Percentiles rank a stretch among this genome's conserved stretches.
Conservation (phyloP, 2,329 filamentous ascomycete genomes). For the Dendrostoma leiphaemia region DNA sequence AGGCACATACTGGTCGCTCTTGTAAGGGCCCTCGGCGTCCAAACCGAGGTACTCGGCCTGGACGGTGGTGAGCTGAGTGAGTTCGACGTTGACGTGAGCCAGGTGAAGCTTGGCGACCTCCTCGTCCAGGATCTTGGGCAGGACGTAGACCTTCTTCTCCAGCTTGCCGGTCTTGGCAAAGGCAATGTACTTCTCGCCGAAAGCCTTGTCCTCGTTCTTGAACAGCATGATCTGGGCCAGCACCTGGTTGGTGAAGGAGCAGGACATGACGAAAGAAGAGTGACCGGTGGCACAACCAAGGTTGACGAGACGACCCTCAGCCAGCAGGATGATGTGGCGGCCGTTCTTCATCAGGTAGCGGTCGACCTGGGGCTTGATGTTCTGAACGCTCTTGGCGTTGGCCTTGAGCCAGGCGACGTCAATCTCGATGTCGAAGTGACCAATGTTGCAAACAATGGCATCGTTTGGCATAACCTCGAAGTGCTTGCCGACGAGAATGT, state of each 20-base stretch:
- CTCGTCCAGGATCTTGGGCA: conserved; percentile 99
- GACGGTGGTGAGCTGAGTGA: conserved; percentile 77
- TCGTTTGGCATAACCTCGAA: conserved; percentile 97
- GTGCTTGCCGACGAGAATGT: conserved; percentile 89
- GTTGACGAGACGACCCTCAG: conserved; percentile 98
- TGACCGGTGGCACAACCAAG: conserved; percentile 98
- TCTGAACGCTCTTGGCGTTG: conserved; percentile 89
- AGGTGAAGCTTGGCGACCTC: conserved; percentile 95
- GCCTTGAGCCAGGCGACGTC: conserved; percentile 99
- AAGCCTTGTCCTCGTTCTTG: conserved; percentile 86
- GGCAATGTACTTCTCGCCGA: conserved; percentile 92
- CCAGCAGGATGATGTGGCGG: conserved; percentile 96
- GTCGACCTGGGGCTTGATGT: conserved; percentile 99
- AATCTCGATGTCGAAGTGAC: conserved; percentile 99
- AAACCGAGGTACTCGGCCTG: conserved; percentile 96
- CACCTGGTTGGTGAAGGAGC: conserved; percentile 99
- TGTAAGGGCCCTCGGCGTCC: conserved; percentile 85
- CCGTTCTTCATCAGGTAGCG: conserved; percentile 92
- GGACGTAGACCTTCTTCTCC: conserved; percentile 87
- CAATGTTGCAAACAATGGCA: conserved; percentile 99
- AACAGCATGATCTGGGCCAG: conserved; percentile 98
- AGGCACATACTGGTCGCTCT: conserved; percentile 80
- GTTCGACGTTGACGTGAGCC: conserved; percentile 89
- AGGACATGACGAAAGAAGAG: conserved; percentile 99
- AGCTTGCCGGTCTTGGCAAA: conserved; percentile 93